These are phyloP conservation scores for Pythium scleroteichum DNA, from an alignment of 352 stramenopile species.

Conservation along the genomic window DNA sequence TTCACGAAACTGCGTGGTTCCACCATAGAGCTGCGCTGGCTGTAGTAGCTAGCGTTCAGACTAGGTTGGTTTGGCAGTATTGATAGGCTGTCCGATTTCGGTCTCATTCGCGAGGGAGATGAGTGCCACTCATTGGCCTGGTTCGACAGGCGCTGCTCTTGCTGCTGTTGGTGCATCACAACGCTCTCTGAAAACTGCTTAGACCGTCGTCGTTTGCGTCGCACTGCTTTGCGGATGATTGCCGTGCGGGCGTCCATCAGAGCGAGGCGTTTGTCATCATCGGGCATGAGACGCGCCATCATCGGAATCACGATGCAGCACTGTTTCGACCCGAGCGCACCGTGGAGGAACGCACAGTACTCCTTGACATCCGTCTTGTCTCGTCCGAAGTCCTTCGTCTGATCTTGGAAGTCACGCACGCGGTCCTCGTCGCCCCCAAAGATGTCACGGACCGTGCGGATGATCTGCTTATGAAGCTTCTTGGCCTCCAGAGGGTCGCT, in stretches of 20 bases:
- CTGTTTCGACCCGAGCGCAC: conserved; percentile 62
- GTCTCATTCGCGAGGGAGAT: conserved; percentile 9
- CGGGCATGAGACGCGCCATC: conserved; percentile 71
- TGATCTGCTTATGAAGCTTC: conserved; percentile 71
- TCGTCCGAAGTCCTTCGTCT: conserved; percentile 76
- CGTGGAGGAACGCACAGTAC: conserved; percentile 75
- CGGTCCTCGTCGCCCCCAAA: conserved; percentile 69
- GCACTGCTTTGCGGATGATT: conserved; percentile 60
- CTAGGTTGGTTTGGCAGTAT: conserved; percentile 2
- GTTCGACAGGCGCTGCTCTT: conserved; percentile 22
- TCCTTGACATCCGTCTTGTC: conserved; percentile 69
- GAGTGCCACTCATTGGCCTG: conserved; percentile 21
- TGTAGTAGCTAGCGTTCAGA: conserved; percentile 10
- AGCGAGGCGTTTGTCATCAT: conserved; percentile 62
- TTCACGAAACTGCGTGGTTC: conserved; percentile 11
- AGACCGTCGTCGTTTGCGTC: conserved; percentile 64
- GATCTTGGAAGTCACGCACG: conserved; percentile 77
- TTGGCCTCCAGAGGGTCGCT: conserved; percentile 61
- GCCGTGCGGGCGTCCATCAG: conserved; percentile 60
- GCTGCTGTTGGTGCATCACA: conserved; percentile 57
- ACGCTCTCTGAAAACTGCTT: conserved; percentile 83
- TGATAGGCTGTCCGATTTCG: conserved; percentile 28
- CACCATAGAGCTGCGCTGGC: conserved; percentile 24
- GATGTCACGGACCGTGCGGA: conserved; percentile 62
- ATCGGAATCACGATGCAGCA: conserved; percentile 70